Evolutionary conservation across 805 yeast genomes (phyloP), one percentile per base, ranked within the genome.

Genomic region (Wickerhamiella sorbophila): DNA sequence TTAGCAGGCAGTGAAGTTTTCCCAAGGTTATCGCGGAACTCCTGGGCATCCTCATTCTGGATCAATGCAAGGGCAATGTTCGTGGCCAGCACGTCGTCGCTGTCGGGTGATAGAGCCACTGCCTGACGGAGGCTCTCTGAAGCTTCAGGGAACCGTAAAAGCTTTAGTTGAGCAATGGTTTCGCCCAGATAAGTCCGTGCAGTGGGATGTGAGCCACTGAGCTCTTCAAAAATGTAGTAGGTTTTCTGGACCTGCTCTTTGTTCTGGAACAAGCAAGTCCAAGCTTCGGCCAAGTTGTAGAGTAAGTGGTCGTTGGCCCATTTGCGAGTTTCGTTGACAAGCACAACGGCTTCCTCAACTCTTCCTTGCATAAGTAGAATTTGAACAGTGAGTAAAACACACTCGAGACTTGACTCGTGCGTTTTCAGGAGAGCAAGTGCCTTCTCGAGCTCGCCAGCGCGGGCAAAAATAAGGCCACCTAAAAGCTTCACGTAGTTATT

Each of bases 71-170:
- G 70, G 2, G 85, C 70, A 45, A 82, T 74, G 54, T 76, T 70
- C 56, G 79, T 76, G 37, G 85, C 81, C 46, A 69, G 61, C 31
- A 62, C 66, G 15, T 62, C 63, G 26, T 65, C 60, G 31, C 58
- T 51, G 36, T 60, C 61, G 9, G 61, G 51, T 15, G 57, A 65
- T 36, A 63, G 56, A 45, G 62, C 64, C n/a, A 65, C 62, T n/a
- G 72, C 67, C 27, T 65, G 55, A 33, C 48, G 38, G 22, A 66
- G 42, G 10, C 62, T 65, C 47, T 82, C 83, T 45, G 72, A 71
- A 8, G 95, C 87, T 62, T 88, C 96, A 2, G 87, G 88, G 43
- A 74, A 65, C 54, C 87, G 81, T 39, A 77, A 74, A 57, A 85
- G 71, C 63, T 83, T 85, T 52, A 87, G 62, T 47, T 87, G 85